Percentiles rank a stretch among this genome's conserved stretches.
phyloP scores from a whole-genome alignment of 441 rosid species.

The Oxalis stricta region DNA sequence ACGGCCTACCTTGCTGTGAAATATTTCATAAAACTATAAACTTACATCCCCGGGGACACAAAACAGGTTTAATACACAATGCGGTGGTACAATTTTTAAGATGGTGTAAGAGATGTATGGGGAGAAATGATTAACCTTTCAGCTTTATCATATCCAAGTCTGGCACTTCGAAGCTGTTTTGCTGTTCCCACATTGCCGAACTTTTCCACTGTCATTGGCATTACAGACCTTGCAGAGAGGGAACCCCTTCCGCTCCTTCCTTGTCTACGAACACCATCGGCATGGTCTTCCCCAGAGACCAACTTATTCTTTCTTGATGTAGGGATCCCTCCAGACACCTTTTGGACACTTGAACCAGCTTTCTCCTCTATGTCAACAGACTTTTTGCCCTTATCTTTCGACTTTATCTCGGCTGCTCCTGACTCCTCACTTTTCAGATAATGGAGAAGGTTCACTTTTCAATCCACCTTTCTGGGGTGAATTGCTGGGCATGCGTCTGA shows the following conservation, averaged over 20 bases:
- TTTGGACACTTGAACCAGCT: constrained; percentile 51
- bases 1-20: constrained; percentile 76
- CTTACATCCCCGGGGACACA: constrained; percentile 8
- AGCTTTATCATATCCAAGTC: constrained; percentile 64
- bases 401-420: constrained; percentile 65
- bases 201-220: constrained; percentile 55
- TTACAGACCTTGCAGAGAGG: constrained; percentile 46
- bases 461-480: constrained; percentile 68
- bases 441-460: constrained; percentile 55
- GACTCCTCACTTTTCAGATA: constrained; percentile 95
- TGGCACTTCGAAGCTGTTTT: constrained; percentile 81
- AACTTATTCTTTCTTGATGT: constrained; percentile 76
- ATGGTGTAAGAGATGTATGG: constrained; percentile 4
- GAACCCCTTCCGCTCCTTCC: constrained; percentile 75
- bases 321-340: constrained; percentile 43
- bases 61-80: constrained; percentile 3
- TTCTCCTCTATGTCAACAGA: constrained; percentile 64
- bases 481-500: constrained; percentile 48
- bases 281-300: constrained; percentile 50
- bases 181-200: constrained; percentile 64
- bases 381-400: constrained; percentile 61
- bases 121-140: constrained; percentile 49
- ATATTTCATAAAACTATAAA: constrained; percentile 18
- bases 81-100: constrained; percentile 4
- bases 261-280: constrained; percentile 72